Evolutionary conservation across 352 stramenopile genomes (phyloP).

Genomic region (Phytopythium mirpurense): DNA sequence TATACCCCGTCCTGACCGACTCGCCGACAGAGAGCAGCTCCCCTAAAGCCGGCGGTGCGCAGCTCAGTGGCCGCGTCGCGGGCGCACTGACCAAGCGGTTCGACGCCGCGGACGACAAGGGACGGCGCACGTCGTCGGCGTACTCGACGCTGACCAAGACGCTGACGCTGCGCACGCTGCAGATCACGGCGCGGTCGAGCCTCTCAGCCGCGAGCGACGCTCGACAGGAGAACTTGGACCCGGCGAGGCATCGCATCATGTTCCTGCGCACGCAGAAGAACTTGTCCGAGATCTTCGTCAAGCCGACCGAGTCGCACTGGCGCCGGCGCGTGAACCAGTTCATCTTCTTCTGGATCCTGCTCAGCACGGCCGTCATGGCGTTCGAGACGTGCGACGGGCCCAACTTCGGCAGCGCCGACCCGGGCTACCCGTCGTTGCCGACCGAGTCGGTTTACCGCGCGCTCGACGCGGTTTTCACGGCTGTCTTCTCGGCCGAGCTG

Average conservation of each 20-base stretch:
- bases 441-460: conserved; percentile 23
- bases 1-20: conserved; percentile 6
- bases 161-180: conserved; percentile 17
- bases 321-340: conserved; percentile 29
- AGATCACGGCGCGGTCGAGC: conserved; percentile 9
- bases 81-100: not conserved
- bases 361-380: conserved; percentile 41
- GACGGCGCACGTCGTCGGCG: not conserved
- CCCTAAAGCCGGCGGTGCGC: too few relatives aligned
- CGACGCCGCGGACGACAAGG: not conserved
- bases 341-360: conserved; percentile 48
- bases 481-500: conserved; percentile 57
- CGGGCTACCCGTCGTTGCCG: conserved; percentile 52
- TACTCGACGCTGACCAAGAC: conserved; percentile 11
- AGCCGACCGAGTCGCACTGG: conserved; percentile 28
- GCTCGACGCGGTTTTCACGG: conserved; percentile 34
- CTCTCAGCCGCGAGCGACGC: not conserved
- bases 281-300: conserved; percentile 35
- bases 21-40: not conserved
- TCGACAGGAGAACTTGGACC: conserved; percentile 10
- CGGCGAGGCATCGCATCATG: conserved; percentile 27
- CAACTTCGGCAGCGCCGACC: conserved; percentile 44
- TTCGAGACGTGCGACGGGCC: conserved; percentile 60
- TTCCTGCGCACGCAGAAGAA: conserved; percentile 37
- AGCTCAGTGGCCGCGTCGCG: not conserved